Evolutionary conservation across 306 rosid species (phyloP).

Genomic region (Rosa chinensis): DNA sequence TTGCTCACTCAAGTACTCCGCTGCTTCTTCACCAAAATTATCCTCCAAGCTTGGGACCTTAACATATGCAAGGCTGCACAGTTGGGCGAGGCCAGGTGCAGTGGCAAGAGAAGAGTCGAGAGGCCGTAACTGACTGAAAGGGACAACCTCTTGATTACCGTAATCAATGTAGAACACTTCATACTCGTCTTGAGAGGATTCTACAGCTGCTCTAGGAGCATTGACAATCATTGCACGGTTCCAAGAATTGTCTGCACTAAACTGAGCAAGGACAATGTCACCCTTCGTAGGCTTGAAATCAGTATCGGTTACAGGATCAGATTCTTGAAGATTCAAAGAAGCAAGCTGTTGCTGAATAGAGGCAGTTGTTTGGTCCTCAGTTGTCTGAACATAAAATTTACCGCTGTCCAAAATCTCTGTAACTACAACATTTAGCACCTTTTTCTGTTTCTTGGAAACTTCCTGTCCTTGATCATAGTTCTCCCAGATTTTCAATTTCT

Average conservation of each 20-base stretch:
- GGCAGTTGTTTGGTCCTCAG: constrained; percentile 78
- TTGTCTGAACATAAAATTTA: constrained; percentile 76
- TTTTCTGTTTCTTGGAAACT: constrained; percentile 76
- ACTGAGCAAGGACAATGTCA: constrained; percentile 84
- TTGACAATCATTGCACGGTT: constrained; percentile 88
- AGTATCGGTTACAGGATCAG: constrained; percentile 61
- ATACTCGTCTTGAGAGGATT: constrained; percentile 64
- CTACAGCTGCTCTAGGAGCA: constrained; percentile 58
- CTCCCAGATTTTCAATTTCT: constrained; percentile 93
- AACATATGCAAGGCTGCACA: constrained; percentile 82
- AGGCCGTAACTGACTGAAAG: constrained; percentile 70
- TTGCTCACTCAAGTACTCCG: constrained; percentile 69
- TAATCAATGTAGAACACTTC: constrained; percentile 91
- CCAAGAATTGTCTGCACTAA: constrained; percentile 78
- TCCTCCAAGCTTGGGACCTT: constrained; percentile 85
- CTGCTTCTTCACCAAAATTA: constrained; percentile 88
- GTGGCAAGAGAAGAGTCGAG: constrained; percentile 70
- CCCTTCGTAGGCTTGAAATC: constrained; percentile 80
- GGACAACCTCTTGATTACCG: constrained; percentile 84
- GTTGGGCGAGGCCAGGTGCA: constrained; percentile 85
- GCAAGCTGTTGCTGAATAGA: constrained; percentile 79
- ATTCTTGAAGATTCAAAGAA: constrained; percentile 80
- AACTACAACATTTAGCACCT: constrained; percentile 82
- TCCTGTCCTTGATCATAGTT: constrained; percentile 88
- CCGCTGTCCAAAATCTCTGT: constrained; percentile 86